Evolutionary conservation across 495 filamentous ascomycete genomes (phyloP).

Genomic region (Tuber calosporum): DNA sequence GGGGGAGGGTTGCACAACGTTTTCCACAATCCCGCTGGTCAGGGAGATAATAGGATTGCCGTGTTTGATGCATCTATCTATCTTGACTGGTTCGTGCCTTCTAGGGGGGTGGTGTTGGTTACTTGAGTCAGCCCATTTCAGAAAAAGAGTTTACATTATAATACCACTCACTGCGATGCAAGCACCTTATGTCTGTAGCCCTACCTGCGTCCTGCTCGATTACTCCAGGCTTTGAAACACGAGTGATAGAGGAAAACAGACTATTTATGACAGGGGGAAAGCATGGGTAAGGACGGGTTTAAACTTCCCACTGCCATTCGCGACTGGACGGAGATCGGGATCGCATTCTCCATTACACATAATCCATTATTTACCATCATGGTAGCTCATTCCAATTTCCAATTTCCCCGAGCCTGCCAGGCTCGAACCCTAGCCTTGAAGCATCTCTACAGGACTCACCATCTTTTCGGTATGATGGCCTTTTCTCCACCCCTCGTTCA

Average conservation of each 20-base stretch:
- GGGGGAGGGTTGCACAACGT: too few species aligned
- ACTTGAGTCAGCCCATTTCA: neutral
- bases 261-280: neutral
- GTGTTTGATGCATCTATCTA: neutral
- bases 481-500: neutral
- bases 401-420: neutral
- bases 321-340: neutral
- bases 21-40: too few species aligned
- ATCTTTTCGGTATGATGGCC: neutral
- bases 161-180: neutral
- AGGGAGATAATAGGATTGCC: neutral
- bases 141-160: neutral
- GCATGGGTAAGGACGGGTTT: neutral
- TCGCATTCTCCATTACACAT: neutral
- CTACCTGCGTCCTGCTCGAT: neutral
- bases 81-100: neutral
- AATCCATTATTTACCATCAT: neutral
- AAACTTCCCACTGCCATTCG: neutral
- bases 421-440: neutral
- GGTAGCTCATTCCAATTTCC: neutral
- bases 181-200: neutral
- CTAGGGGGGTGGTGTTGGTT: neutral
- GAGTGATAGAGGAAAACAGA: neutral
- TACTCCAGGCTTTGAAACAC: neutral
- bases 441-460: neutral